These are phyloP conservation scores for Dipteronia dyeriana DNA, from an alignment of 345 rosid species.

Conservation along the genomic window DNA sequence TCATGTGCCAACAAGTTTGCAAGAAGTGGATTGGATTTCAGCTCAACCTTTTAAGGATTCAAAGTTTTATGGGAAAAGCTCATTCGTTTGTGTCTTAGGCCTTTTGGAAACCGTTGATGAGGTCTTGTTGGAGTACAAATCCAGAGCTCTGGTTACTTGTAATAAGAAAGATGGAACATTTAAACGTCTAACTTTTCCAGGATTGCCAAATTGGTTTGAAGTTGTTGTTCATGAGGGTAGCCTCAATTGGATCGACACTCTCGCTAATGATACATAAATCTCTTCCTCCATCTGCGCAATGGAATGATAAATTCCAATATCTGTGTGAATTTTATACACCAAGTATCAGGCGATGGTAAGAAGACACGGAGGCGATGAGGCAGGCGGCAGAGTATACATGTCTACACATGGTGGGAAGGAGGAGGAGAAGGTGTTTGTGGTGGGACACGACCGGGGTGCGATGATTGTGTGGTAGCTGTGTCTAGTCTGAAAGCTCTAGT, in stretches of 20 bases:
- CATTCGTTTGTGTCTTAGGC: conserved; percentile 9
- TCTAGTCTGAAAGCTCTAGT: too few relatives aligned
- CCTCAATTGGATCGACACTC: conserved; percentile 12
- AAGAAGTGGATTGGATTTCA: not conserved
- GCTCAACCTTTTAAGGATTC: not conserved
- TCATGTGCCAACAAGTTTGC: conserved; percentile 18
- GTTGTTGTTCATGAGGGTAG: conserved; percentile 22
- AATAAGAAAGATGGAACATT: conserved; percentile 18
- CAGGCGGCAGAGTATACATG: too few relatives aligned
- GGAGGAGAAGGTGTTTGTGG: too few relatives aligned
- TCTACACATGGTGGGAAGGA: too few relatives aligned
- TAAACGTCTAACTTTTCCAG: conserved; percentile 20
- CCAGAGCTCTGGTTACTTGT: conserved; percentile 27
- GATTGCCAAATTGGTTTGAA: conserved; percentile 32
- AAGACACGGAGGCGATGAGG: too few relatives aligned
- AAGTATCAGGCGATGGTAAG: too few relatives aligned
- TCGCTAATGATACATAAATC: not conserved
- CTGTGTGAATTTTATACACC: too few relatives aligned
- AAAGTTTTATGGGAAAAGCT: not conserved
- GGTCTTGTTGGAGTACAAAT: conserved; percentile 22
- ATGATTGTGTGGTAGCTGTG: too few relatives aligned
- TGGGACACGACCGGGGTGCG: too few relatives aligned
- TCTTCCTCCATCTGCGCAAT: too few relatives aligned
- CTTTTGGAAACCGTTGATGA: conserved; percentile 28
- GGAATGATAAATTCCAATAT: too few relatives aligned